Conservation (phyloP, 768 basidiomycete species). For the Tulasnella sp. region DNA sequence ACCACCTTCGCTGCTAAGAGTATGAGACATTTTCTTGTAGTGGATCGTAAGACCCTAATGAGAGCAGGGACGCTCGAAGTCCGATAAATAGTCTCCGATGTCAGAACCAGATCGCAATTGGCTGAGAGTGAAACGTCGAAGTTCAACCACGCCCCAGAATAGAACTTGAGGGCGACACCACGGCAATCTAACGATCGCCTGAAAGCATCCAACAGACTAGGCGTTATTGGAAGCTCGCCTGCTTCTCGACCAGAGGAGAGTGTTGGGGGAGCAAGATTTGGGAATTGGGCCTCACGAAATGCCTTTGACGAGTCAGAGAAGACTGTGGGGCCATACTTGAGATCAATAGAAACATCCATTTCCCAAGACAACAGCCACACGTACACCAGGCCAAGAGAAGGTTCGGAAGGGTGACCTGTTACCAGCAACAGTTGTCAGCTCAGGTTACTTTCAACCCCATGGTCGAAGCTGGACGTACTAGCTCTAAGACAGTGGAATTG, state of each 20-base stretch:
- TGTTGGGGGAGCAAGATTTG: not conserved
- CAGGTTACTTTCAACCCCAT: not conserved
- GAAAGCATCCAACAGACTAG: constrained; percentile 57
- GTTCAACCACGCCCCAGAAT: constrained; percentile 68
- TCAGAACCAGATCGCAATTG: constrained; percentile 62
- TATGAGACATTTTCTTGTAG: constrained; percentile 29
- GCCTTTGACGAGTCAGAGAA: constrained; percentile 26
- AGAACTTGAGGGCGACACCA: constrained; percentile 59
- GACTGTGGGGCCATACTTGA: constrained; percentile 1
- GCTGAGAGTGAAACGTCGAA: constrained; percentile 26
- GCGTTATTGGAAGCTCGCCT: constrained; percentile 57
- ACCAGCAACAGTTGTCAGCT: not conserved
- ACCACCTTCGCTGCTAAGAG: constrained; percentile 85
- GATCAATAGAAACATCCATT: not conserved
- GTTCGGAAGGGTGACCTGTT: constrained; percentile 58
- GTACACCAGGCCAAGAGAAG: constrained; percentile 72
- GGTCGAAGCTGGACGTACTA: no score
- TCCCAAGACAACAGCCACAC: constrained; percentile 25
- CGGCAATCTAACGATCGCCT: constrained; percentile 41
- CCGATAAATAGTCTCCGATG: constrained; percentile 89
- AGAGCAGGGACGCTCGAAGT: constrained; percentile 52
- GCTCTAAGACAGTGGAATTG: constrained; percentile 67
- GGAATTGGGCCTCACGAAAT: constrained; percentile 32
- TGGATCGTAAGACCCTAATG: constrained; percentile 26
- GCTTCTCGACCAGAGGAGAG: constrained; percentile 27